Evolutionary conservation across 2,329 filamentous ascomycete species (phyloP), one percentile per base, ranked within the genome.

Genomic region (Escovopsis sp.): DNA sequence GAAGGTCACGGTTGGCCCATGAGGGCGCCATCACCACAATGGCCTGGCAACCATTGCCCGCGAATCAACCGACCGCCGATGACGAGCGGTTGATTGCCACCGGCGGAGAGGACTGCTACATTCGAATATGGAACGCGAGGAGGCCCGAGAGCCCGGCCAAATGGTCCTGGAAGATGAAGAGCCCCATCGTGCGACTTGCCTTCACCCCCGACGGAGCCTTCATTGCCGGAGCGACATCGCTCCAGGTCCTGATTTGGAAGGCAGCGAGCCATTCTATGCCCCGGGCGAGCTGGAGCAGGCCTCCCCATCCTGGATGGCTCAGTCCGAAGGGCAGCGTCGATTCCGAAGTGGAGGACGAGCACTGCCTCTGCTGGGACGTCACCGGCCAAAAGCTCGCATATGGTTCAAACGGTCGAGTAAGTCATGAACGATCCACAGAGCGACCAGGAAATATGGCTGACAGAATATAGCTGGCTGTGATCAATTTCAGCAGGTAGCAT

Each of bases 201-300:
- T 79, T 80, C 45, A 78, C 74, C 0, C 76, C 76, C 0, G 74
- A 79, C 45, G 76, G 76, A 2, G 68, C 68, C 15, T 78, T 77
- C 48, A 69, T 81, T 40, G 76, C 76, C 0, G 75, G 73, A 5
- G 76, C 74, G 5, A 79, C 75, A 1, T 66, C 66, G 15, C 68
- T 70, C 30, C 67, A 66, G 43, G 72, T 80, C 12, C 58, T 79
- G 33, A 77, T 81, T 37, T 81, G 76, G 74, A 79, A 78, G 52
- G 70, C 79, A 11, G 74, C 71, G 45, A 76, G 75, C 40, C 64
- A 70, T 37, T 61, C 64, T 24, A 65, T 76, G 37, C 76, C 76
- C 5, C 65, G 72, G 37, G 76, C 76, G 13, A 73, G 66, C 51
- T 81, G 76, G 76, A 71, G 64, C 45, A 61, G 72, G 45, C 60